Evolutionary conservation across 768 basidiomycete species (phyloP).

Genomic region (Suillus brevipes): DNA sequence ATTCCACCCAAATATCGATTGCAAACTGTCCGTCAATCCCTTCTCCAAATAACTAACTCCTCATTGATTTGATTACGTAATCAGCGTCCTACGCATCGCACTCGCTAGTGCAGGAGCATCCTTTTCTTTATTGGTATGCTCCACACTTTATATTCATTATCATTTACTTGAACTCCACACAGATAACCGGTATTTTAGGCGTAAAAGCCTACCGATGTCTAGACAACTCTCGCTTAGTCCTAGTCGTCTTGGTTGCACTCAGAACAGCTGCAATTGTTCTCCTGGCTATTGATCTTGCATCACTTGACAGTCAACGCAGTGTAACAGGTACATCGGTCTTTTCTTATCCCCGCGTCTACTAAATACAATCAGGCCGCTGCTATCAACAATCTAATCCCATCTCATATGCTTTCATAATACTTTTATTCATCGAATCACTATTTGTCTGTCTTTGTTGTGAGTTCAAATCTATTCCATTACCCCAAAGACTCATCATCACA

Average conservation of each 20-base stretch:
- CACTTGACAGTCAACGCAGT: slow-evolving; percentile 41
- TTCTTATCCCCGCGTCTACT: slow-evolving; percentile 1
- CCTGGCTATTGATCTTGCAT: slow-evolving; percentile 42
- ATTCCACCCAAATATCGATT: slow-evolving; percentile 42
- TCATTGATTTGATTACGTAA: not conserved
- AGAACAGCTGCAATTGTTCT: slow-evolving; percentile 43
- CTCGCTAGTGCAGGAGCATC: slow-evolving; percentile 37
- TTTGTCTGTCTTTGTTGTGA: slow-evolving; percentile 63
- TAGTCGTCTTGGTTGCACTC: slow-evolving; percentile 42
- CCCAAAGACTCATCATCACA: slow-evolving; percentile 24
- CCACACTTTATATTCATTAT: not conserved
- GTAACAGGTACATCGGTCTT: slow-evolving; percentile 47
- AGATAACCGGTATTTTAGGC: slow-evolving; percentile 66
- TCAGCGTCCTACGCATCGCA: slow-evolving; percentile 41
- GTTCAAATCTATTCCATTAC: slow-evolving; percentile 23
- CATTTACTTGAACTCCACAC: no score
- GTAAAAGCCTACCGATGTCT: slow-evolving; percentile 68
- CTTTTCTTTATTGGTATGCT: slow-evolving; percentile 41
- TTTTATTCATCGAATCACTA: slow-evolving; percentile 54
- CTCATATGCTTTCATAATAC: slow-evolving; percentile 43
- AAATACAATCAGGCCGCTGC: slow-evolving; percentile 45
- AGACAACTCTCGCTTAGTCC: slow-evolving; percentile 56
- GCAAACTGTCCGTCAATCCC: slow-evolving; percentile 44
- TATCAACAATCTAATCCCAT: slow-evolving; percentile 33
- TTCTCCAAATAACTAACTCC: not conserved